Evolutionary conservation across 2,329 filamentous ascomycete species (phyloP), one percentile per base, ranked within the genome.

Genomic region (Diaporthe australafricana): DNA sequence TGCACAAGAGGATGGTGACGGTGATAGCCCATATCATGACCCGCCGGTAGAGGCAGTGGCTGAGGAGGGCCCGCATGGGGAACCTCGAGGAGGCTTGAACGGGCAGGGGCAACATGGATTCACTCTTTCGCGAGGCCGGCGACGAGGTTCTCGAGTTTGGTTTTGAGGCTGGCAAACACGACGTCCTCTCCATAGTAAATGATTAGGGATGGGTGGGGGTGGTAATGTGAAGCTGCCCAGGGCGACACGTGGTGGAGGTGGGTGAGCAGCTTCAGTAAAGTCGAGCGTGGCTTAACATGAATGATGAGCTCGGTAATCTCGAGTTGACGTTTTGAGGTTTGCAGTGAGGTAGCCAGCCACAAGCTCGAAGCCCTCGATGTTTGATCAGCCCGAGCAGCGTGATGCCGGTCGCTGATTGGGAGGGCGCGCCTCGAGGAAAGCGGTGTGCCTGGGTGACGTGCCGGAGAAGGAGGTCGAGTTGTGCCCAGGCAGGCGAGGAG

Each of bases 21-120:
- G 82, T 78, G n/a, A 85, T 72, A 7, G 81, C 81, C 87, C 87
- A 89, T 77, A 87, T 79, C 53, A 89, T 78, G 25, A 89, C 81
- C 69, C 87, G 83, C 50, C 87, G 83, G 75, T 88, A 88, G 45
- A 88, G 80, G 75, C 84, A 87, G 75, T 87, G 84, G 17, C 86
- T 81, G n/a, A 89, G 77, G 16, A 89, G 75, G 8, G 84, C 79
- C 73, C 83, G 84, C 27, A 87, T 77, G 68, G 84, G 80, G 62
- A 86, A 66, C 27, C 50, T 65, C 38, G 63, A 35, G 12, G 70
- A 71, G 5, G 72, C 35, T 50, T 73, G 72, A 16, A 73, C 72
- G 1, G 72, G 72, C 14, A 72, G 27, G 9, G 72, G 72, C 20
- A 73, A 55, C 70, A 73, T 73, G 42, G 48, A 62, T 22, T 66